Conservation (phyloP, 805 yeast genomes). For the Brettanomyces naardenensis region DNA sequence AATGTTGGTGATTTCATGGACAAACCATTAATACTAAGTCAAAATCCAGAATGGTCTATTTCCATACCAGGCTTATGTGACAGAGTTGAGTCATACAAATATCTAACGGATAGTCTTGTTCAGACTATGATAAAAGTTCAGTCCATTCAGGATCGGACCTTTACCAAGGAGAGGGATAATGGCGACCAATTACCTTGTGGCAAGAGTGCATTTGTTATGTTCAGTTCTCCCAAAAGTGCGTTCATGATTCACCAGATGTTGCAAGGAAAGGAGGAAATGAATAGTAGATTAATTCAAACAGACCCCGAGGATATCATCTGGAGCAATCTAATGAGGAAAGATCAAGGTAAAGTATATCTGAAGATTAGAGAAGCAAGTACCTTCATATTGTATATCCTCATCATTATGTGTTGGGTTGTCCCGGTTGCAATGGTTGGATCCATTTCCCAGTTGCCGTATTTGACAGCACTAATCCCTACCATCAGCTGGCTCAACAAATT, state of each 20-base stretch:
- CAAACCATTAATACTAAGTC: slow-evolving; percentile 11
- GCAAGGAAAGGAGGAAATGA: slow-evolving; percentile 33
- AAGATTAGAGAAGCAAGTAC: slow-evolving; percentile 36
- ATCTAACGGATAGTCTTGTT: slow-evolving; percentile 9
- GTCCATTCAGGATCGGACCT: slow-evolving; percentile 5
- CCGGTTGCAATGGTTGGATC: slow-evolving; percentile 80
- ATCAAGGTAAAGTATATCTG: slow-evolving; percentile 27
- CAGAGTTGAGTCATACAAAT: slow-evolving; percentile 12
- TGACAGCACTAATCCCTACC: slow-evolving; percentile 54
- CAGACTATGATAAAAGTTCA: slow-evolving; percentile 7
- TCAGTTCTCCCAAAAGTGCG: slow-evolving; percentile 48
- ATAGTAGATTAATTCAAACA: slow-evolving; percentile 40
- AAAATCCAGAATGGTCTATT: slow-evolving; percentile 7
- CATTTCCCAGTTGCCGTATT: slow-evolving; percentile 63
- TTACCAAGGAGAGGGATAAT: not conserved
- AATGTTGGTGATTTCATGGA: slow-evolving; percentile 12
- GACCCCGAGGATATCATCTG: slow-evolving; percentile 67
- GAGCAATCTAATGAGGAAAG: slow-evolving; percentile 42
- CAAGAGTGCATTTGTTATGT: slow-evolving; percentile 54
- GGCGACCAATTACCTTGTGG: slow-evolving; percentile 7
- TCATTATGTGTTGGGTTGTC: slow-evolving; percentile 60
- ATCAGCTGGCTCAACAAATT: slow-evolving; percentile 44
- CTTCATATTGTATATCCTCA: slow-evolving; percentile 34
- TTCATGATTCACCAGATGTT: slow-evolving; percentile 57
- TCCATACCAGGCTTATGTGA: slow-evolving; percentile 16